These are phyloP conservation scores for Aegilops tauschii DNA, from an alignment of 176 grass and related monocot genomes.

Conservation along the genomic window DNA sequence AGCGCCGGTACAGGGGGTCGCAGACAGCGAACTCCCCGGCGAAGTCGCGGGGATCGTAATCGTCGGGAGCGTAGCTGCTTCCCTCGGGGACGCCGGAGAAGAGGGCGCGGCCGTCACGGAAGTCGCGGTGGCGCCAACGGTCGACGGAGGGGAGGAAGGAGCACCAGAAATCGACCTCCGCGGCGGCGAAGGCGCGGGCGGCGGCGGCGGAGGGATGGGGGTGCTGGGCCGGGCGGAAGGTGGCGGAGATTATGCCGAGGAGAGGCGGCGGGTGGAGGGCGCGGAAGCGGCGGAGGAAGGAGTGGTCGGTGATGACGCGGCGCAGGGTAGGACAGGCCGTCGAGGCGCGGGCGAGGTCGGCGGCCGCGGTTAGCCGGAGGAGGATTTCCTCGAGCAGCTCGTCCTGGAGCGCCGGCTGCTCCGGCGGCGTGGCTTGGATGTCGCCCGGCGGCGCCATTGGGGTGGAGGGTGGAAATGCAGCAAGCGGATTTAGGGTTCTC, in stretches of 20 bases:
- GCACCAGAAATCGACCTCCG: neutral
- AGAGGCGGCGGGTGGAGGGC: neutral
- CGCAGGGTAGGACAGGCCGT: neutral
- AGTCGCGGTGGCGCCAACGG: neutral
- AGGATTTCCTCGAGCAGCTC: slow-evolving; percentile 7
- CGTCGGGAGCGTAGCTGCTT: neutral
- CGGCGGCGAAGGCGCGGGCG: neutral
- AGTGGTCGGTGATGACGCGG: neutral
- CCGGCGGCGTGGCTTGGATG: neutral
- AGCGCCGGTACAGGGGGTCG: slow-evolving; percentile 2
- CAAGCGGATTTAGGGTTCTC: neutral
- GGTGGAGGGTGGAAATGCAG: neutral
- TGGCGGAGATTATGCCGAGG: neutral
- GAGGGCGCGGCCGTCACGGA: neutral
- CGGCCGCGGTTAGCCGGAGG: neutral
- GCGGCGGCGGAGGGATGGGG: neutral
- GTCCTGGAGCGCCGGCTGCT: neutral
- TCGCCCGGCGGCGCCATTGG: neutral
- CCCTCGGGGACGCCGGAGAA: neutral
- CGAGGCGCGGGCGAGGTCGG: neutral
- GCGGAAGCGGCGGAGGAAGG: neutral
- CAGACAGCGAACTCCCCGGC: neutral
- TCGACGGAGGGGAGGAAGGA: neutral
- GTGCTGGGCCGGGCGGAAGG: neutral
- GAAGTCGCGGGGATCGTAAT: neutral